Evolutionary conservation across 2,329 filamentous ascomycete species (phyloP).

Genomic region (Exophiala sideris): DNA sequence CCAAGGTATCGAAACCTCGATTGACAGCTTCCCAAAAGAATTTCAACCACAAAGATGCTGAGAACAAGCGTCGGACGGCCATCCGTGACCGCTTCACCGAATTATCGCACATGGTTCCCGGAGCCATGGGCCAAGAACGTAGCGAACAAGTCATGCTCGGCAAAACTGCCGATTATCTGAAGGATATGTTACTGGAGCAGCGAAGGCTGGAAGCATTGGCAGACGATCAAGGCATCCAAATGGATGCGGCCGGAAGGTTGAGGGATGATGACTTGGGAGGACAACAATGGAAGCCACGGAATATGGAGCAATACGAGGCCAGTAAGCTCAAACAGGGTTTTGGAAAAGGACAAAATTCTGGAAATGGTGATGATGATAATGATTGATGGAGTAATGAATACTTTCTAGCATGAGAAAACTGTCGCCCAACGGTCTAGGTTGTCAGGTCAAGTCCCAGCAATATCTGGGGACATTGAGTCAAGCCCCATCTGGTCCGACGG

Average conservation of each 20-base stretch:
- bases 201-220: constrained; percentile 52
- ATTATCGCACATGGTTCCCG: constrained; percentile 75
- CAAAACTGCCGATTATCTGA: constrained; percentile 64
- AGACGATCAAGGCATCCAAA: constrained; percentile 17
- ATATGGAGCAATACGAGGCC: constrained; percentile 26
- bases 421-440: neutral
- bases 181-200: constrained; percentile 57
- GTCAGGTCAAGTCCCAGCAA: neutral
- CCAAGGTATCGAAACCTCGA: constrained; percentile 55
- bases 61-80: constrained; percentile 63
- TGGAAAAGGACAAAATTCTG: neutral
- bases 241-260: constrained; percentile 14
- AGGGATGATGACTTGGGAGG: constrained; percentile 26
- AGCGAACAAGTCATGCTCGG: constrained; percentile 82
- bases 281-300: constrained; percentile 19
- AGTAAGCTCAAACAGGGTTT: constrained; percentile 22
- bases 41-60: constrained; percentile 68
- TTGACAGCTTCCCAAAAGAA: constrained; percentile 70
- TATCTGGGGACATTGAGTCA: neutral
- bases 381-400: neutral
- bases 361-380: constrained; percentile 13
- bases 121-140: constrained; percentile 75
- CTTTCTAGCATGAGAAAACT: neutral
- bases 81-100: constrained; percentile 83
- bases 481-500: neutral